Percentiles rank a stretch among this genome's conserved stretches.
Evolutionary conservation across 2,329 filamentous ascomycete species (phyloP).

Genomic region (Juglanconis juglandina): DNA sequence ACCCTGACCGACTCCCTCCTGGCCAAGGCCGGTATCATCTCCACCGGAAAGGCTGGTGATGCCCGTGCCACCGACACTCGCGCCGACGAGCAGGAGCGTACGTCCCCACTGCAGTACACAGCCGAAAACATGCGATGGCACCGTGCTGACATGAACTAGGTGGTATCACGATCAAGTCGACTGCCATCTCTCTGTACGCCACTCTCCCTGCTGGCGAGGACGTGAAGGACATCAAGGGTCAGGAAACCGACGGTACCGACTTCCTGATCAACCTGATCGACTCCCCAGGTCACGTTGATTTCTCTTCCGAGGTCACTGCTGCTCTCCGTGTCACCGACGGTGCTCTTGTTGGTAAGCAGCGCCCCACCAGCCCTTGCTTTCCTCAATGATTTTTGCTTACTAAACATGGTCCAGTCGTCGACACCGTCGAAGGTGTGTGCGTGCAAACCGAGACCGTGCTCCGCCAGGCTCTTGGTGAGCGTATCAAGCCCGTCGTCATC

Average conservation of each 20-base stretch:
- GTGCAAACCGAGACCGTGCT: slow-evolving; percentile 99
- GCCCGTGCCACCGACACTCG: slow-evolving; percentile 95
- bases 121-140: neutral
- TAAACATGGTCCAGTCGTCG: slow-evolving; percentile 63
- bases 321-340: slow-evolving; percentile 99
- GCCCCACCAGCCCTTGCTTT: too few species aligned
- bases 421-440: slow-evolving; percentile 99
- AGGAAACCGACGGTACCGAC: slow-evolving; percentile 85
- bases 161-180: slow-evolving; percentile 99
- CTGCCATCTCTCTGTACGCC: slow-evolving; percentile 97
- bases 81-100: slow-evolving; percentile 92
- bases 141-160: slow-evolving; percentile 14
- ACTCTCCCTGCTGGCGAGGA: slow-evolving; percentile 77
- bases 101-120: neutral
- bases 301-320: slow-evolving; percentile 99
- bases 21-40: slow-evolving; percentile 99
- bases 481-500: slow-evolving; percentile 98
- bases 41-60: slow-evolving; percentile 93
- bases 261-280: slow-evolving; percentile 99
- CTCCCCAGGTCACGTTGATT: slow-evolving; percentile 99
- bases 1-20: slow-evolving; percentile 99
- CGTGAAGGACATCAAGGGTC: slow-evolving; percentile 86
- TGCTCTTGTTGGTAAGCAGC: slow-evolving; percentile 71
- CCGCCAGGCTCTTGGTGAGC: slow-evolving; percentile 97
- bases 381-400: neutral